phyloP scores from a whole-genome alignment of 768 basidiomycete genomes.

The Lactarius psammicola region DNA sequence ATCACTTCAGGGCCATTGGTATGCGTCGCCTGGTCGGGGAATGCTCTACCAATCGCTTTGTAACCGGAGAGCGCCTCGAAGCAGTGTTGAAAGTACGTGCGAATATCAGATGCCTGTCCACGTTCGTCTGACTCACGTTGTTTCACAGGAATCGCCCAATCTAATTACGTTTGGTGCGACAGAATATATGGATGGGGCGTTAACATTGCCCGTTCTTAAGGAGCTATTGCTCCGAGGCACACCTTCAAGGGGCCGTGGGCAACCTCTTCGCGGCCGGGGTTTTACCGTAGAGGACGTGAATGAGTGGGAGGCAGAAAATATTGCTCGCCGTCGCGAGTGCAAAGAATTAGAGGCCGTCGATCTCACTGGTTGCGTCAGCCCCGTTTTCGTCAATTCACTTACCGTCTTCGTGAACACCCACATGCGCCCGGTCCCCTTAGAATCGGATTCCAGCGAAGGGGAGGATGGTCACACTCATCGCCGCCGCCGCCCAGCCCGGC shows the following conservation, averaged over 20 bases:
- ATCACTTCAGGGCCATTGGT: conserved; percentile 95
- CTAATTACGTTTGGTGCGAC: conserved; percentile 89
- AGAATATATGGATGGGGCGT: conserved; percentile 96
- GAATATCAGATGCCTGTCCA: background rate
- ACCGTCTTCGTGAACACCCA: conserved; percentile 76
- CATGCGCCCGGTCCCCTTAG: conserved; percentile 46
- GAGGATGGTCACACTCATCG: conserved; percentile 29
- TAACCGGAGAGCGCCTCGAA: conserved; percentile 83
- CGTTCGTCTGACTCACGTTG: conserved; percentile 5
- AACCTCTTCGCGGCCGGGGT: conserved; percentile 63
- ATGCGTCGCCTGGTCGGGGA: conserved; percentile 92
- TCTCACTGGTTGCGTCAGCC: conserved; percentile 91
- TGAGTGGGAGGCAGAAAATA: conserved; percentile 73
- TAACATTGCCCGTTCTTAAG: conserved; percentile 79
- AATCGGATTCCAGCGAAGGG: conserved; percentile 47
- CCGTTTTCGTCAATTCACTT: conserved; percentile 83
- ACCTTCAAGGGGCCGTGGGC: conserved; percentile 65
- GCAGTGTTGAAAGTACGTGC: conserved; percentile 67
- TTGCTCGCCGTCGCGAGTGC: conserved; percentile 52
- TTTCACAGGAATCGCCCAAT: conserved; percentile 83
- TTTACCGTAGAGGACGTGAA: conserved; percentile 45
- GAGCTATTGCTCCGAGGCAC: conserved; percentile 88
- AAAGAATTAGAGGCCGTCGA: conserved; percentile 86
- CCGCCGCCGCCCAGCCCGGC: conserved; percentile 35
- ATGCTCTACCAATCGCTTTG: conserved; percentile 85